Evolutionary conservation across 2,329 filamentous ascomycete genomes (phyloP).

Genomic region (Biscogniauxia sp.): DNA sequence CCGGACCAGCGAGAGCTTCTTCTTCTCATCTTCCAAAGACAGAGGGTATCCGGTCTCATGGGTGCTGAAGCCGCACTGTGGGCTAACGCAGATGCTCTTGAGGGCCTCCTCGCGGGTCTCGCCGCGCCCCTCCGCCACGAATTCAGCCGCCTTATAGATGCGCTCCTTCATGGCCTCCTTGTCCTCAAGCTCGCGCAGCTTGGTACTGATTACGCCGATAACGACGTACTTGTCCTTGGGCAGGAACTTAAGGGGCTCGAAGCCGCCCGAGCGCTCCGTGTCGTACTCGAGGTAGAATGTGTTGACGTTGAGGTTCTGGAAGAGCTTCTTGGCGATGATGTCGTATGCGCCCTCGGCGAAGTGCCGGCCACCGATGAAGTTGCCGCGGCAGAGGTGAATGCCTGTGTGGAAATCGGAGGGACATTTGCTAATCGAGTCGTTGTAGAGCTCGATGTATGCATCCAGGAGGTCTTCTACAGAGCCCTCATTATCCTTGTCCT

Average conservation of each 20-base stretch:
- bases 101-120: constrained; percentile 66
- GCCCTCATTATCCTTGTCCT: constrained; percentile 65
- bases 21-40: constrained; percentile 67
- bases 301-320: constrained; percentile 60
- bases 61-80: constrained; percentile 73
- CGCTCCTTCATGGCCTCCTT: constrained; percentile 61
- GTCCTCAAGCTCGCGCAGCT: constrained; percentile 60
- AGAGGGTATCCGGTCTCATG: constrained; percentile 72
- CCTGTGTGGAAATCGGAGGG: constrained; percentile 72
- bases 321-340: constrained; percentile 64
- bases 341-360: constrained; percentile 68
- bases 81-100: constrained; percentile 64
- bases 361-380: constrained; percentile 65
- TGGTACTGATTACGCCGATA: constrained; percentile 62
- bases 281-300: constrained; percentile 72
- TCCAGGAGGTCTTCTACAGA: constrained; percentile 70
- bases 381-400: constrained; percentile 70
- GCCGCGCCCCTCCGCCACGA: constrained; percentile 65
- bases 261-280: constrained; percentile 61
- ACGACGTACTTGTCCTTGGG: constrained; percentile 63
- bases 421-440: constrained; percentile 62
- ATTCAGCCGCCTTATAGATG: constrained; percentile 61
- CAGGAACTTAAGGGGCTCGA: constrained; percentile 61
- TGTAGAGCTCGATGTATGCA: constrained; percentile 75
- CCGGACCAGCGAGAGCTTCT: constrained; percentile 69